Conservation (phyloP, 352 stramenopile genomes). For the Pythium apleroticum region DNA sequence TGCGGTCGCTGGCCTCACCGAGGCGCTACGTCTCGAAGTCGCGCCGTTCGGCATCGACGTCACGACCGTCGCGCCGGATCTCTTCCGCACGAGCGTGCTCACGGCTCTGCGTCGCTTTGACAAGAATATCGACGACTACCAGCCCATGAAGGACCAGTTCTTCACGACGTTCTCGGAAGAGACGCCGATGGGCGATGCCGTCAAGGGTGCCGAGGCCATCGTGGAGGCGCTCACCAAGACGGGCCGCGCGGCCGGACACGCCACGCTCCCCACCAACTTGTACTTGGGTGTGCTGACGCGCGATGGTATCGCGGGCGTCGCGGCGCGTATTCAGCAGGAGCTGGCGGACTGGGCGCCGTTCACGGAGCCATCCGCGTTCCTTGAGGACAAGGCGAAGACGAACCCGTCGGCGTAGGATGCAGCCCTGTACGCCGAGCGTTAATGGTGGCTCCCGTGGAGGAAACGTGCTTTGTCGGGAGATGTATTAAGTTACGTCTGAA, state of each 20-base stretch:
- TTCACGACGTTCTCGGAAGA: conserved; percentile 7
- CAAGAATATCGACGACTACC: conserved; percentile 12
- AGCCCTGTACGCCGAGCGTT: too few relatives aligned
- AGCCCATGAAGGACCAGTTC: conserved; percentile 4
- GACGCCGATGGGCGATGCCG: conserved; percentile 14
- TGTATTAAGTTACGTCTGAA: too few relatives aligned
- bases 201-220: conserved; percentile 3
- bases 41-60: conserved; percentile 18
- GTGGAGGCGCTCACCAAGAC: conserved; percentile 27
- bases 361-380: conserved; percentile 4
- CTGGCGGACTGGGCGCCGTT: conserved; percentile 4
- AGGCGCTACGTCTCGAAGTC: conserved; percentile 13
- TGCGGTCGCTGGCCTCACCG: conserved; percentile 9
- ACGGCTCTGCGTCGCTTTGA: not conserved
- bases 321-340: conserved; percentile 4
- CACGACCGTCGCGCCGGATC: conserved; percentile 7
- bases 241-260: conserved; percentile 11
- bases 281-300: conserved; percentile 6
- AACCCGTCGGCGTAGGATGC: not conserved
- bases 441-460: too few relatives aligned
- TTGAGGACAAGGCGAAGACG: conserved; percentile 1
- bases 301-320: not conserved
- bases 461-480: too few relatives aligned
- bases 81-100: conserved; percentile 9
- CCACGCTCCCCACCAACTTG: conserved; percentile 6